Conservation (phyloP, 495 filamentous ascomycete species). For the Apodospora peruviana region DNA sequence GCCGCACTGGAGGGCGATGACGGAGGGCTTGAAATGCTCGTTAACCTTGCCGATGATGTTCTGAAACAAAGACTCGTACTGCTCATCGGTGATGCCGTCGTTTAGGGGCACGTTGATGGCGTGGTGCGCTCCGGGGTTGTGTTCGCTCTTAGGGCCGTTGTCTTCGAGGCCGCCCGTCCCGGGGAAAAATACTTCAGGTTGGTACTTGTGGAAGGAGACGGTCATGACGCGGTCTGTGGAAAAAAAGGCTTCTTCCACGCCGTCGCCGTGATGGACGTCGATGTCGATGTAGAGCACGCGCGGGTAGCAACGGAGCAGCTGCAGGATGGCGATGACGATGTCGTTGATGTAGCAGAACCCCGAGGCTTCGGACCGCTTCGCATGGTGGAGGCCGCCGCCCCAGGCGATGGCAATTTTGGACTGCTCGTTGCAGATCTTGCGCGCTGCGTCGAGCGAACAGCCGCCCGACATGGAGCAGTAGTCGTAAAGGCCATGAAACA, state of each 20-base stretch:
- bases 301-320: constrained; percentile 89
- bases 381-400: constrained; percentile 95
- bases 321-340: constrained; percentile 92
- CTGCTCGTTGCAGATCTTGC: constrained; percentile 78
- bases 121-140: constrained; percentile 87
- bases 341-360: constrained; percentile 99
- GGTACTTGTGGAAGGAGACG: constrained; percentile 96
- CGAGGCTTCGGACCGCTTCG: constrained; percentile 93
- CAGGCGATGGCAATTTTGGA: constrained; percentile 95
- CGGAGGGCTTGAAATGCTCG: constrained; percentile 69
- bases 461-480: constrained; percentile 94
- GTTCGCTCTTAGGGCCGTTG: constrained; percentile 77
- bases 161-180: constrained; percentile 91
- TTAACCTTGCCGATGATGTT: constrained; percentile 71
- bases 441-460: constrained; percentile 83
- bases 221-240: constrained; percentile 99
- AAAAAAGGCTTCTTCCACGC: constrained; percentile 96
- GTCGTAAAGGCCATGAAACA: constrained; percentile 92
- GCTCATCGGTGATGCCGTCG: constrained; percentile 91
- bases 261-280: constrained; percentile 97
- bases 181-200: constrained; percentile 83
- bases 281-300: constrained; percentile 97
- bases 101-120: constrained; percentile 93
- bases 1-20: constrained; percentile 93
- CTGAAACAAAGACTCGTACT: constrained; percentile 81